phyloP scores from a whole-genome alignment of 345 rosid genomes.

The Combretum micranthum region DNA sequence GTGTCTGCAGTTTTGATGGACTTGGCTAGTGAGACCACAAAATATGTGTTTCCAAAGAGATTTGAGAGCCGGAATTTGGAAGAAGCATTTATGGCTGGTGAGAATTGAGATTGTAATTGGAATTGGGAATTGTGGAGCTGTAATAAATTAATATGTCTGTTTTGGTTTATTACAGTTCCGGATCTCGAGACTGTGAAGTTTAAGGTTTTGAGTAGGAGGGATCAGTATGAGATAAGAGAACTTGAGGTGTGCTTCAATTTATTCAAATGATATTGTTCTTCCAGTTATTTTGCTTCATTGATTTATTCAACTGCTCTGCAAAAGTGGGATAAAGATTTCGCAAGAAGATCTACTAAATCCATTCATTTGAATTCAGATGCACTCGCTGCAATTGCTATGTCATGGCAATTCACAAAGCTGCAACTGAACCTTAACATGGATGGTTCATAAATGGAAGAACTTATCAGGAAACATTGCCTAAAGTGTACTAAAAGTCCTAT shows the following conservation, averaged over 20 bases:
- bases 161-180: slow-evolving; percentile 40
- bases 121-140: neutral
- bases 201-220: slow-evolving; percentile 45
- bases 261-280: neutral
- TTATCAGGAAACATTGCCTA: no score
- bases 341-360: no score
- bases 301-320: neutral
- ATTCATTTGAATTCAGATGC: no score
- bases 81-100: slow-evolving; percentile 89
- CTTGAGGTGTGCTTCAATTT: slow-evolving; percentile 52
- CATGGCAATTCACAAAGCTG: no score
- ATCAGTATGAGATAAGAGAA: slow-evolving; percentile 72
- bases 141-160: neutral
- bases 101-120: neutral
- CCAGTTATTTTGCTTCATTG: neutral
- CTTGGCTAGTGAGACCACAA: slow-evolving; percentile 61
- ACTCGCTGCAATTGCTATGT: no score
- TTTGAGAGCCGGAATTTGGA: slow-evolving; percentile 58
- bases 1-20: slow-evolving; percentile 53
- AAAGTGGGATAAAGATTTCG: no score
- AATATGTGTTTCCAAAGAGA: slow-evolving; percentile 72
- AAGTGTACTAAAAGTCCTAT: no score
- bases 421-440: no score
- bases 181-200: slow-evolving; percentile 75
- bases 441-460: no score